phyloP scores from a whole-genome alignment of 768 basidiomycete species.

The Leccinellum rugosiceps region DNA sequence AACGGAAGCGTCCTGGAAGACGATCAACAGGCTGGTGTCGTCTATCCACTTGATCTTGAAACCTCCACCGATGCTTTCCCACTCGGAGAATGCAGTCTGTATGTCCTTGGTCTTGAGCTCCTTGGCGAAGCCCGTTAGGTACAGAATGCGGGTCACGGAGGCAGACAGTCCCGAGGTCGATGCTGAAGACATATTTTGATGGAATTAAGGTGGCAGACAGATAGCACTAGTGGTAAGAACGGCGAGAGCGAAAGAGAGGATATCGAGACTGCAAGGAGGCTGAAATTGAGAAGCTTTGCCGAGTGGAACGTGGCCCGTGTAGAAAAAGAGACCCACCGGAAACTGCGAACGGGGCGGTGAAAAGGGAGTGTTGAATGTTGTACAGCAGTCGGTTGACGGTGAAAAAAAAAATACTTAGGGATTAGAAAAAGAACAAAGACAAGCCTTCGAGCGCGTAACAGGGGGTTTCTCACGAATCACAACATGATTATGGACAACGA shows the following conservation, averaged over 20 bases:
- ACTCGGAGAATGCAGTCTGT: conserved; percentile 85
- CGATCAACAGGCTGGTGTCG: conserved; percentile 92
- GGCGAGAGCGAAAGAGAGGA: conserved; percentile 12
- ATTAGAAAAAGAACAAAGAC: background rate
- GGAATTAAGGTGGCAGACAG: conserved; percentile 1
- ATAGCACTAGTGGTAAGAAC: conserved; percentile 2
- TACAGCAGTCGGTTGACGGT: conserved; percentile 34
- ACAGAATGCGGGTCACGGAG: conserved; percentile 93
- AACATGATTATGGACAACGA: conserved; percentile 68
- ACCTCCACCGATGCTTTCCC: conserved; percentile 81
- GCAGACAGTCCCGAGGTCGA: conserved; percentile 84
- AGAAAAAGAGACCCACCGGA: conserved; percentile 2
- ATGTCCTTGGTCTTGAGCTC: conserved; percentile 98
- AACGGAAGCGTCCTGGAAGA: conserved; percentile 85
- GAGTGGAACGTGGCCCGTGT: conserved; percentile 27
- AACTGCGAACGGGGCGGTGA: too few species aligned
- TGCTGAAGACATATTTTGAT: conserved; percentile 51
- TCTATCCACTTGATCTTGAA: conserved; percentile 99
- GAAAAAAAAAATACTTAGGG: conserved; percentile 5
- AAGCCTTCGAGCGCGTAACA: too few species aligned
- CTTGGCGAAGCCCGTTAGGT: conserved; percentile 87
- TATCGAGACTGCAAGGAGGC: conserved; percentile 9
- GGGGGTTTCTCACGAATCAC: conserved; percentile 9
- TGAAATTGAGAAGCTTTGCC: conserved; percentile 17
- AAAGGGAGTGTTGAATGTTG: conserved; percentile 21